Base-by-base conservation (phyloP, 345 rosid species). In the Nephelium lappaceum region DNA sequence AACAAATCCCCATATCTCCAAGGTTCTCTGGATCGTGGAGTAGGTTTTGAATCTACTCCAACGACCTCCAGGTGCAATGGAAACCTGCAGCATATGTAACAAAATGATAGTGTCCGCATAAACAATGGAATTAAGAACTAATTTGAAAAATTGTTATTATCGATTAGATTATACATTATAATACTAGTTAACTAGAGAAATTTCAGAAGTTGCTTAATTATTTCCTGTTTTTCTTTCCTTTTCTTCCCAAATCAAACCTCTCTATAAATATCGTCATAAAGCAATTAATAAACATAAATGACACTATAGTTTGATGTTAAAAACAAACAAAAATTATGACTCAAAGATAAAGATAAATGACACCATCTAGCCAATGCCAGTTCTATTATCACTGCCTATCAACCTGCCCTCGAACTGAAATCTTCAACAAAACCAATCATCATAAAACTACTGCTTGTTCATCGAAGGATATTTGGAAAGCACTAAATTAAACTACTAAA, bases 1-100 rank as follows among this genome's bases (percentile, higher is more conserved):
- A 73, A 93, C 95, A 80, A 84, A 91, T 75, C 99, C 99, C 99
- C 99, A 96, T 84, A 96, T 94, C 86, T 96, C 99, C 87, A 96
- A 67, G 47, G 98, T 87, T 84, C 99, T 89, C 78, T 96, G 99
- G 78, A 96, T 86, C 1, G 96, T 94, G 7, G 99, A 94, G 78
- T 96, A 96, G 55, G 97, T 91, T 87, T 94, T 94, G 88, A 96
- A 96, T 85, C 97, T 89, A 87, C 82, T 91, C 99, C 99, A 96
- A 21, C 97, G 91, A 58, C 99, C 98, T 53, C 98, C 98, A 53
- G 97, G 94, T 70, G 95, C 92, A 82, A 96, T 94, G 79, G 99
- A 96, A 73, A 94, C 99, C 99, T 96, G 82, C 71, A 81, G 83
- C 55, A 80, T 61, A 60, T 49, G 72, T 11, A 63, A 66, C 31